phyloP scores from a whole-genome alignment of 129 eudicot species.

The Gnaphalium uliginosum region DNA sequence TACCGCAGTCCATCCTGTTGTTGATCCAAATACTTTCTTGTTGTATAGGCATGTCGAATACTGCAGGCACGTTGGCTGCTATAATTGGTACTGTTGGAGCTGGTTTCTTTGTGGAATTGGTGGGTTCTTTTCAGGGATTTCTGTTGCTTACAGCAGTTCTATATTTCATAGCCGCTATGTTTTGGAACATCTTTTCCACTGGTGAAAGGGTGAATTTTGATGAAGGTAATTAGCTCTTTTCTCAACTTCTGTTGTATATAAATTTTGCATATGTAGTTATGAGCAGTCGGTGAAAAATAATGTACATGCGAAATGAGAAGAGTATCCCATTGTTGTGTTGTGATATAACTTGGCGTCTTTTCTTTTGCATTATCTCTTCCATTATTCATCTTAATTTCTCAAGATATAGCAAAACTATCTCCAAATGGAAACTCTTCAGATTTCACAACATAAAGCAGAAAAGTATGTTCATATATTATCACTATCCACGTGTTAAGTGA shows the following conservation, averaged over 20 bases:
- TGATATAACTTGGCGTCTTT: background rate
- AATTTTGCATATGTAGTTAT: conserved; percentile 11
- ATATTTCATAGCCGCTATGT: conserved; percentile 69
- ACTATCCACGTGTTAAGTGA: too few relatives aligned
- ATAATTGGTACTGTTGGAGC: conserved; percentile 97
- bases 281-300: conserved; percentile 6
- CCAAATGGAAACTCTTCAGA: background rate
- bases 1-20: background rate
- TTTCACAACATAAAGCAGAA: too few relatives aligned
- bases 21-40: background rate
- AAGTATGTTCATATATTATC: too few relatives aligned
- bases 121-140: conserved; percentile 91
- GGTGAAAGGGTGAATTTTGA: conserved; percentile 88
- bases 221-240: conserved; percentile 42
- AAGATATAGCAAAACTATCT: background rate
- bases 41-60: conserved; percentile 77
- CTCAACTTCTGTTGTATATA: conserved; percentile 11
- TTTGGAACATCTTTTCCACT: conserved; percentile 67
- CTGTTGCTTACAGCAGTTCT: conserved; percentile 73
- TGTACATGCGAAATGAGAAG: conserved; percentile 22
- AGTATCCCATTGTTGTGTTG: conserved; percentile 8
- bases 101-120: conserved; percentile 83
- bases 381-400: background rate
- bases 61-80: conserved; percentile 92
- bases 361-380: background rate